phyloP scores from a whole-genome alignment of 371 early-diverging fungal genomes.

The Dentiscutata heterogama region DNA sequence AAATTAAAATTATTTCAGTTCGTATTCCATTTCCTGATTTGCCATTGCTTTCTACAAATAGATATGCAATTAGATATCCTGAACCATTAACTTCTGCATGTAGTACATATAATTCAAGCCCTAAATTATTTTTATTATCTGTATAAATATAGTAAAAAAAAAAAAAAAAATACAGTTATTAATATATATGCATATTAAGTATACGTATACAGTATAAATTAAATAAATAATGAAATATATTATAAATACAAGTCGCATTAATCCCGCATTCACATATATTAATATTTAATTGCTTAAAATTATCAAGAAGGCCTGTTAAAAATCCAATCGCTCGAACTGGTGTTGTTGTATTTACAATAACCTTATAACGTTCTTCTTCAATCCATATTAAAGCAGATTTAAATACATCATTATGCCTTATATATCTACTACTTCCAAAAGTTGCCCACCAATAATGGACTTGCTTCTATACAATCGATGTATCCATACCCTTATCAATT shows the following conservation, averaged over 20 bases:
- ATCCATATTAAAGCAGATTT: not conserved
- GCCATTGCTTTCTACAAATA: not conserved
- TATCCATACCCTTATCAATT: not conserved
- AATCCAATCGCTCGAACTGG: not conserved
- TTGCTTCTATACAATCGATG: not conserved
- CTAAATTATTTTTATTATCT: not conserved
- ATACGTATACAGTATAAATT: not conserved
- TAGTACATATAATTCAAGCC: not conserved
- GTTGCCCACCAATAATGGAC: not conserved
- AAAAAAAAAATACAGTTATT: no score
- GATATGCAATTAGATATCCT: not conserved
- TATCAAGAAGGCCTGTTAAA: not conserved
- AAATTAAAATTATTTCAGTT: not conserved
- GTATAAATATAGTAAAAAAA: no score
- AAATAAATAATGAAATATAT: not conserved
- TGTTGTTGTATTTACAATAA: not conserved
- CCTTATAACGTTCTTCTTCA: not conserved
- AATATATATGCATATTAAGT: not conserved
- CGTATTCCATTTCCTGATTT: not conserved
- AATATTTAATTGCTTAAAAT: not conserved
- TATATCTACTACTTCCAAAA: not conserved
- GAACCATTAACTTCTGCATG: conserved; percentile 10
- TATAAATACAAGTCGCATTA: conserved; percentile 2
- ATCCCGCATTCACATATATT: conserved; percentile 20
- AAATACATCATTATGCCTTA: not conserved